Conservation (phyloP, 768 basidiomycete species). For the Podaxis pistillaris region DNA sequence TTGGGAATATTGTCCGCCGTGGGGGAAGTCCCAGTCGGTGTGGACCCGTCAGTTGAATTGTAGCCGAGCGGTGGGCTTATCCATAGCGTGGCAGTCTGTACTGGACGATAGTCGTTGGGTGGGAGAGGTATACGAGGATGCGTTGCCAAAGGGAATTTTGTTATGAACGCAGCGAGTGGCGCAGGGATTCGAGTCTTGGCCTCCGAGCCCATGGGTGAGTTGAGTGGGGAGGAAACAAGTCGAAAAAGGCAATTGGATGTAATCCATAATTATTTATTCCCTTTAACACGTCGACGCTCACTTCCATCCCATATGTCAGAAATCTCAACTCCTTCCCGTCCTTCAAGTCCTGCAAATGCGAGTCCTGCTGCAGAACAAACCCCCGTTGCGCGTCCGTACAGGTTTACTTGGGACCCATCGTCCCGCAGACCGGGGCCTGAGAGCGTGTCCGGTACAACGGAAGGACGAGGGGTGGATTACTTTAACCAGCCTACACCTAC, state of each 20-base stretch:
- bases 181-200: constrained; percentile 7
- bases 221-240: neutral
- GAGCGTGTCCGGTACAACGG: constrained; percentile 71
- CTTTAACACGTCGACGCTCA: neutral
- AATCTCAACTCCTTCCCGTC: constrained; percentile 50
- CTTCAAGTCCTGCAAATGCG: constrained; percentile 51
- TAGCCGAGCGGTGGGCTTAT: constrained; percentile 46
- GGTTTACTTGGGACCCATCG: constrained; percentile 75
- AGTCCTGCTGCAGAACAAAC: constrained; percentile 26
- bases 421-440: constrained; percentile 59
- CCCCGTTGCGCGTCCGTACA: constrained; percentile 55
- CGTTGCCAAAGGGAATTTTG: constrained; percentile 58
- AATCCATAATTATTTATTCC: constrained; percentile 1
- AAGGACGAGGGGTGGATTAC: constrained; percentile 63
- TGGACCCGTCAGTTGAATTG: constrained; percentile 2
- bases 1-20: constrained; percentile 17
- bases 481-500: constrained; percentile 42
- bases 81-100: constrained; percentile 55
- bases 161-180: constrained; percentile 49
- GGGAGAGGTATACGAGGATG: constrained; percentile 39
- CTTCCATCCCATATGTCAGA: constrained; percentile 36
- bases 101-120: constrained; percentile 22
- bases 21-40: constrained; percentile 12
- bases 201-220: neutral
- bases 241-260: neutral